Evolutionary conservation across 73 alveolate species (phyloP).

Genomic region (Effrenium voratum): DNA sequence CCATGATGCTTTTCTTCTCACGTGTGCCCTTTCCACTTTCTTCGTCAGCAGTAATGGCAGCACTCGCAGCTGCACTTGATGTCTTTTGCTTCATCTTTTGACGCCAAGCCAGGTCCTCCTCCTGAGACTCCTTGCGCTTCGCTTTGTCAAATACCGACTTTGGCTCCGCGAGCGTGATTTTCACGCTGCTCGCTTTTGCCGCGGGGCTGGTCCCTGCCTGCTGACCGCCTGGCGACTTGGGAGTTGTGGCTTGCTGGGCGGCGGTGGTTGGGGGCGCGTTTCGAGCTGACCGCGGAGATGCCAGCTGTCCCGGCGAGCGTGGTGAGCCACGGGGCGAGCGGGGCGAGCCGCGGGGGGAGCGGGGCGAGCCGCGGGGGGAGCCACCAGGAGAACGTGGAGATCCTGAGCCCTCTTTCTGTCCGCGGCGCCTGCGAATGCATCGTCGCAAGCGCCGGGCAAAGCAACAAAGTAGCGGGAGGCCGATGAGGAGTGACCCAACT

Average conservation of each 20-base stretch:
- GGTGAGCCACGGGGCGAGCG: slow-evolving; percentile 34
- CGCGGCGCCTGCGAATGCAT: slow-evolving; percentile 73
- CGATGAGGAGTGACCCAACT: background rate
- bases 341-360: slow-evolving; percentile 29
- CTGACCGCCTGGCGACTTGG: too few species aligned
- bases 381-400: background rate
- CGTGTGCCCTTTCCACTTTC: background rate
- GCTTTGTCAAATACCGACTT: background rate
- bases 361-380: slow-evolving; percentile 10
- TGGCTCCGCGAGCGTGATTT: background rate
- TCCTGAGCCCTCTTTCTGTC: background rate
- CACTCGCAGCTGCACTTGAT: background rate
- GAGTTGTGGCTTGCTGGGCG: too few species aligned
- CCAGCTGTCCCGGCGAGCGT: background rate
- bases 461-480: background rate
- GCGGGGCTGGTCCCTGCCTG: too few species aligned
- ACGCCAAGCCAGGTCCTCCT: slow-evolving; percentile 4
- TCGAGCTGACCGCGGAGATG: slow-evolving; percentile 27
- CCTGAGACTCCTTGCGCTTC: background rate
- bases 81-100: background rate
- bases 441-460: slow-evolving; percentile 23
- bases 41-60: background rate
- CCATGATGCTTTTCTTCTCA: background rate
- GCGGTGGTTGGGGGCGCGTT: background rate
- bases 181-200: background rate